Conservation (phyloP, 1,284 basidiomycete genomes). For the Coniferiporia weirii region DNA sequence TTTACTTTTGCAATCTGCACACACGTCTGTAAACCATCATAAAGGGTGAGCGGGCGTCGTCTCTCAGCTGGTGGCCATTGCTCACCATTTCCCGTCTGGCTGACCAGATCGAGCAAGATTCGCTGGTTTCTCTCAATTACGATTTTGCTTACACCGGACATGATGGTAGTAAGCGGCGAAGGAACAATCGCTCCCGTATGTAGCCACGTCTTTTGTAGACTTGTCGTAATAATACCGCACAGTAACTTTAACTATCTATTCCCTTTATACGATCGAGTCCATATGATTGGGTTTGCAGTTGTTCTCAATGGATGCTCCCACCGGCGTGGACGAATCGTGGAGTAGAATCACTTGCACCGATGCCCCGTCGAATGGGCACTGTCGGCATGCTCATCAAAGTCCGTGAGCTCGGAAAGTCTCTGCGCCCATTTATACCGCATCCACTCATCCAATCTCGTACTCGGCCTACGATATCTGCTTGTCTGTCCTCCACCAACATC, state of each 20-base stretch:
- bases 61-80: conserved; percentile 14
- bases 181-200: neutral
- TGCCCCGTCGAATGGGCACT: neutral
- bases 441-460: neutral
- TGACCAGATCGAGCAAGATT: conserved; percentile 57
- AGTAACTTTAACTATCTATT: too few relatives aligned
- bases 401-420: neutral
- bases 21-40: conserved; percentile 48
- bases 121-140: conserved; percentile 66
- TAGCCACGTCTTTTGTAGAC: too few relatives aligned
- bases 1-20: conserved; percentile 80
- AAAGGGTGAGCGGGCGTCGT: neutral
- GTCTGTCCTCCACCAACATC: neutral
- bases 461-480: neutral
- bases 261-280: too few relatives aligned
- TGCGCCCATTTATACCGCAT: neutral
- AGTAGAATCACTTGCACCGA: neutral
- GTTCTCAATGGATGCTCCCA: neutral
- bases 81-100: conserved; percentile 72
- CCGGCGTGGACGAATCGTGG: neutral
- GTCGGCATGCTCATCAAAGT: neutral
- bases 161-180: neutral
- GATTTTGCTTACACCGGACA: conserved; percentile 43
- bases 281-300: neutral
- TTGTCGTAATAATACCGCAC: too few relatives aligned